Percentiles rank a stretch among this genome's conserved stretches.
Conservation (phyloP, 306 rosid genomes). For the Fagus sylvatica region DNA sequence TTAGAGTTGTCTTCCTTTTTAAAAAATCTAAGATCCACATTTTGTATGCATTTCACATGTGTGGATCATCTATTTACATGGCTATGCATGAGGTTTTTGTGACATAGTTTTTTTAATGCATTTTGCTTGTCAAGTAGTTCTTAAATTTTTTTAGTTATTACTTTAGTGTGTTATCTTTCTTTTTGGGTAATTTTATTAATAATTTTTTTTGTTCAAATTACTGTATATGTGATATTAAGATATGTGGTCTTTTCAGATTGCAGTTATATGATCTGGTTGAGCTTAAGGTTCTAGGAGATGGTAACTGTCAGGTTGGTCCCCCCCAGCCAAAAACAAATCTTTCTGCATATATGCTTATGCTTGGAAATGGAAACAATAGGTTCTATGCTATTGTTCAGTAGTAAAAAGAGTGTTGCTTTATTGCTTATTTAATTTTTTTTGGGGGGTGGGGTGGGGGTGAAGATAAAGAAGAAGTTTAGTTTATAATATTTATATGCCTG, state of each 20-base stretch:
- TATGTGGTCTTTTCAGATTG: constrained; percentile 52
- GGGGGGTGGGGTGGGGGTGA: not conserved
- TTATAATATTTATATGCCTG: not conserved
- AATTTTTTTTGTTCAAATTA: not conserved
- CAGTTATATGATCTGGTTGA: constrained; percentile 87
- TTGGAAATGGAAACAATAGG: constrained; percentile 12
- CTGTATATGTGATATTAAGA: constrained; percentile 28
- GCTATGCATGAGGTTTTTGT: not conserved
- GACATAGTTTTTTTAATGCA: not conserved
- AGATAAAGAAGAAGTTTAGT: not conserved
- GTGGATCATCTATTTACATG: not conserved
- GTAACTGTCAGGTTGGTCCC: constrained; percentile 89
- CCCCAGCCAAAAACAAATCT: not conserved
- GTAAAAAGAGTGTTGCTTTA: not conserved
- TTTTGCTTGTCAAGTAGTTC: not conserved
- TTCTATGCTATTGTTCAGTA: not conserved
- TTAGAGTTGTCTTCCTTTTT: not conserved
- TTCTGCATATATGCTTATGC: not conserved
- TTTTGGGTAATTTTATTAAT: not conserved
- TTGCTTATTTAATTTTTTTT: not conserved
- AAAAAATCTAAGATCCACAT: not conserved
- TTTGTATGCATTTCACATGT: not conserved
- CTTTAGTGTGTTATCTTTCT: not conserved
- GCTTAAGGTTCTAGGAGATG: constrained; percentile 84
- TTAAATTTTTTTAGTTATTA: not conserved